Evolutionary conservation across 768 basidiomycete species (phyloP), one percentile per base, ranked within the genome.

Genomic region (Suillus weaverae): DNA sequence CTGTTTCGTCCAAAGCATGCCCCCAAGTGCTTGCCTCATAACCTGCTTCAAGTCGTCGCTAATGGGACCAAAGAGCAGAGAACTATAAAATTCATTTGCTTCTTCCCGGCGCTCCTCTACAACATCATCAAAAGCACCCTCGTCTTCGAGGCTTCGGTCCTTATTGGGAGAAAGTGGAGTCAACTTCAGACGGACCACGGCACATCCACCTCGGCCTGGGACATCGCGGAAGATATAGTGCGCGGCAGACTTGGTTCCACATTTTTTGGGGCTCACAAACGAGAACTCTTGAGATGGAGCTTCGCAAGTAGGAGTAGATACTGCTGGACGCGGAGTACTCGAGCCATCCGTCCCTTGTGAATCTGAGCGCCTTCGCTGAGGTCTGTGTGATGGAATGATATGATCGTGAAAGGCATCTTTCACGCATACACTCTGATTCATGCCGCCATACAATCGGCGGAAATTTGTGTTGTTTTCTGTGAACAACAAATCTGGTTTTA

Each of bases 321-420:
- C 64, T 30, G 60, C 22, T 50, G 38, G 20, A 16, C 22, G 64
- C 10, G 64, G 43, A 20, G 64, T 61, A 33, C 13, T 39, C 5
- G 43, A 39, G 14, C 16, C 18, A 26, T 60, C 30, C 2, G 41
- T 46, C 64, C 38, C 57, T 54, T 62, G n/a, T 30, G 63, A 64
- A 50, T 53, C 22, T 2, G 62, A 62, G 33, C 50, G 62, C 26
- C 71, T 73, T 0, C 77, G 79, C 22, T 85, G 81, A 3, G 81
- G 77, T 48, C 93, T 89, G 76, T 99, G 97, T 6, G 83, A 83
- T 1, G 88, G 88, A 68, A 99, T 89, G 75, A 99, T 94, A 75
- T 99, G 94, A 76, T 99, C 96, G 71, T 99, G 97, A 83, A 99
- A 99, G 13, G 92, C 96, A 73, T 99, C 97, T 79, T 99, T 99